Base-by-base conservation (phyloP, 306 rosid species). In the Quercus berberidifolia region DNA sequence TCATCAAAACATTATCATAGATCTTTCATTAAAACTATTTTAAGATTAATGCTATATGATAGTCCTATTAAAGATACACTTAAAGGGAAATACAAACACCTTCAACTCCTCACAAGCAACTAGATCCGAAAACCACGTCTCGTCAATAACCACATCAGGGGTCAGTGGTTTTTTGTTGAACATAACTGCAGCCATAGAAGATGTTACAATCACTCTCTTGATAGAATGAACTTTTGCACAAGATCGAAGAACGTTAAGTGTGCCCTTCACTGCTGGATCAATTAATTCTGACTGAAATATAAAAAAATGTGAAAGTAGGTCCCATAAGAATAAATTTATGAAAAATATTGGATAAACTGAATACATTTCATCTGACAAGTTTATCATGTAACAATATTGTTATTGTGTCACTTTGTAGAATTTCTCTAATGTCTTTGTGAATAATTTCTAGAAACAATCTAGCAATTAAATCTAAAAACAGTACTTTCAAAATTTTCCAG, bases 231-330 rank as follows among this genome's bases (percentile, higher is more conserved):
- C 18, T n/a, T 72, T 76, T 5, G 46, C 31, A 18, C 87, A 80
- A 2, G 87, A 80, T 58, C 41, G 56, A 0, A 84, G 81, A 33
- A 84, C 82, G 17, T 80, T 80, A 1, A 80, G 76, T 1, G 87
- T 80, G 73, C 84, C 87, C 17, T 76, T 80, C 81, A 80, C n/a
- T 28, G 87, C 84, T 12, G 84, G 87, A 11, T 80, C 79, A 19
- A 84, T 26, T 58, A 76, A 3, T 14, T 84, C 79, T 6, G 55
- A 78, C 82, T 84, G 76, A 51, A 56, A 58, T 28, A 55, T 67
- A 1, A 33, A 20, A 67, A 8, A 67, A 33, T 33, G 1, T 14
- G 21, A 38, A 5, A 56, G 12, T 57, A 57, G 30, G 4, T 9
- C 63, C 23, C 63, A 6, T 57, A 8, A 20, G 63, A 33, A 35